These are phyloP conservation scores for Myxozyma udenii DNA, from an alignment of 805 yeast genomes.

Conservation along the genomic window DNA sequence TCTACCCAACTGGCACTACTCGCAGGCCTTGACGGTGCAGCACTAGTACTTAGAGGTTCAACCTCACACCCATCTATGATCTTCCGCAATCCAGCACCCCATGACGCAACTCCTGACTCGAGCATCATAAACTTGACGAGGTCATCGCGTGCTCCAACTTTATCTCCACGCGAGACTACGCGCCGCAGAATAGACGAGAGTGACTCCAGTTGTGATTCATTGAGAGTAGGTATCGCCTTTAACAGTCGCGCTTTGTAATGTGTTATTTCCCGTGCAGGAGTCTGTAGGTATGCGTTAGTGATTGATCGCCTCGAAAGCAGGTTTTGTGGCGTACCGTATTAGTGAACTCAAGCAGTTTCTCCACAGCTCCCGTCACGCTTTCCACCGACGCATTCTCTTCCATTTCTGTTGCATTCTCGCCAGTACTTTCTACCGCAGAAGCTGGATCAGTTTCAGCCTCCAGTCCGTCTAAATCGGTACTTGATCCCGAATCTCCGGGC, in stretches of 20 bases:
- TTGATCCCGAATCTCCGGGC: not conserved
- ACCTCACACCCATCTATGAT: slow-evolving; percentile 16
- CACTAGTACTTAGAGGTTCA: not conserved
- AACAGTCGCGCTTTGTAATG: slow-evolving; percentile 19
- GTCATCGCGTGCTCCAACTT: slow-evolving; percentile 8
- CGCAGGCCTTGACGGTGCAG: not conserved
- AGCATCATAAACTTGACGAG: slow-evolving; percentile 24
- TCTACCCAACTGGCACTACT: not conserved
- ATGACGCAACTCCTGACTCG: slow-evolving; percentile 25
- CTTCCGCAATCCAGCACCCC: slow-evolving; percentile 26
- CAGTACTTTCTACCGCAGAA: no score
- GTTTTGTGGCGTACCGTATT: slow-evolving; percentile 5
- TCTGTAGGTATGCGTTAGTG: slow-evolving; percentile 1
- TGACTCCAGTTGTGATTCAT: slow-evolving; percentile 5
- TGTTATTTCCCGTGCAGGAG: slow-evolving; percentile 16
- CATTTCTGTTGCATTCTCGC: not conserved
- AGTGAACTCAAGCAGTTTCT: slow-evolving; percentile 5
- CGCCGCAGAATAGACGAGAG: slow-evolving; percentile 3
- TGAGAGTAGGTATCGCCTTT: slow-evolving; percentile 5
- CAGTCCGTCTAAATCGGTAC: no score
- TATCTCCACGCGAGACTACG: slow-evolving; percentile 2
- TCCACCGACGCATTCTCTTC: slow-evolving; percentile 1
- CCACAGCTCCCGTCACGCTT: not conserved
- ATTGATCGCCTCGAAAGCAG: not conserved
- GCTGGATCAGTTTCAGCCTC: no score